A percentile compares a stretch with the other conserved stretches of the same genome.
Evolutionary conservation across 2,329 filamentous ascomycete genomes (phyloP).

Genomic region (Colletotrichum gloeosporioides): DNA sequence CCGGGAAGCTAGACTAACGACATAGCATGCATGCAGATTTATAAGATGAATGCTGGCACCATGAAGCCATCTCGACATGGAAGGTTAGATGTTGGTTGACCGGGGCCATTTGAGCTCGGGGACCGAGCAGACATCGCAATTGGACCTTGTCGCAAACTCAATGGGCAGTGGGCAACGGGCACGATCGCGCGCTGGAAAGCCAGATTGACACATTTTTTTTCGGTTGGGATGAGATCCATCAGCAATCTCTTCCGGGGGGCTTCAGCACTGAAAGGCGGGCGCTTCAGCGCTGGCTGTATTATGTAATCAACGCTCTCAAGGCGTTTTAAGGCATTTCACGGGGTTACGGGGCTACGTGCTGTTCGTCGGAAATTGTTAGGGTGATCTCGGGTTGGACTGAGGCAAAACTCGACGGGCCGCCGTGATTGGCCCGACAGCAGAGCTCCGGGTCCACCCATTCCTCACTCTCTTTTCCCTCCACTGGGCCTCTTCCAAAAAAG

Average conservation of each 20-base stretch:
- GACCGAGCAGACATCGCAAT: neutral
- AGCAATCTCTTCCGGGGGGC: neutral
- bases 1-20: slow-evolving; percentile 3
- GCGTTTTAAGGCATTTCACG: neutral
- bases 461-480: slow-evolving; percentile 46
- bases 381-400: slow-evolving; percentile 25
- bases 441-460: slow-evolving; percentile 26
- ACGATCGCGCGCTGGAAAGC: neutral
- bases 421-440: slow-evolving; percentile 17
- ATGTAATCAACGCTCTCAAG: neutral
- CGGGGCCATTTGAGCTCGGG: neutral
- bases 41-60: neutral
- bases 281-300: neutral
- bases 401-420: slow-evolving; percentile 16
- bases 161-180: neutral
- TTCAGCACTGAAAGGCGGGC: neutral
- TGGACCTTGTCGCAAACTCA: neutral
- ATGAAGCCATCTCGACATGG: neutral
- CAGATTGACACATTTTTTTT: slow-evolving; percentile 9
- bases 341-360: slow-evolving; percentile 13
- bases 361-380: slow-evolving; percentile 24
- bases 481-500: slow-evolving; percentile 43
- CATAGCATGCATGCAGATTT: slow-evolving; percentile 1
- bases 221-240: slow-evolving; percentile 13
- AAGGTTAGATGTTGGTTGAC: neutral